Base-by-base conservation (phyloP, 805 yeast genomes). In the Millerozyma miso region DNA sequence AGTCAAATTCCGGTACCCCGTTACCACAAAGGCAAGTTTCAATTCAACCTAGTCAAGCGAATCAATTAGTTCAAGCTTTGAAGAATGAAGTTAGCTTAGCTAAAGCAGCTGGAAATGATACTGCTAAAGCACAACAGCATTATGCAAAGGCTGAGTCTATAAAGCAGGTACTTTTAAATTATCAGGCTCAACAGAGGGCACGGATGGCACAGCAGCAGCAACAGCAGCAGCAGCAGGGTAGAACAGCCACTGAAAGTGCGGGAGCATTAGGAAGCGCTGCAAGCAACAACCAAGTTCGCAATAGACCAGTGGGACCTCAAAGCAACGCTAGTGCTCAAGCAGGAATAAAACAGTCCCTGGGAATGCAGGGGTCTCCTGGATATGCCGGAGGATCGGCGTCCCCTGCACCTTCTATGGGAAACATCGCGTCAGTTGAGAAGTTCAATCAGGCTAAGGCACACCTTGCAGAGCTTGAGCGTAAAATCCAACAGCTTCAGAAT, bases 101-200 rank as follows among this genome's bases (percentile, higher is more conserved):
- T 1, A 79, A 77, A 51, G 74, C 74, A 14, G 74, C 82, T 0
- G 87, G 88, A 2, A 70, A 71, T 29, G 77, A 74, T 19, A 73
- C 82, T 0, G 80, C 76, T 0, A 79, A 71, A 44, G 88, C 88
- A 15, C 76, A 77, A 51, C 81, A 79, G 47, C 83, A 83, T 51
- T 62, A 78, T 51, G 71, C 70, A 46, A 79, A 77, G 47, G 88
- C 88, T 3, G 80, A 83, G 35, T 75, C 74, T 42, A 79, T 84
- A 48, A 82, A 79, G 56, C 77, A 76, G 36, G 69, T 83, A 29
- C 67, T 84, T 54, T 65, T 81, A 39, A 77, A 75, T 42, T 79
- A 76, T 52, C 77, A 74, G 46, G 70, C 69, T 8, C 79, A 77
- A 48, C 71, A 74, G 52, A 53, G 55, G 33, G 66, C 55, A 3